phyloP scores from a whole-genome alignment of 202 grass and related monocot genomes.

The Brachypodium distachyon region DNA sequence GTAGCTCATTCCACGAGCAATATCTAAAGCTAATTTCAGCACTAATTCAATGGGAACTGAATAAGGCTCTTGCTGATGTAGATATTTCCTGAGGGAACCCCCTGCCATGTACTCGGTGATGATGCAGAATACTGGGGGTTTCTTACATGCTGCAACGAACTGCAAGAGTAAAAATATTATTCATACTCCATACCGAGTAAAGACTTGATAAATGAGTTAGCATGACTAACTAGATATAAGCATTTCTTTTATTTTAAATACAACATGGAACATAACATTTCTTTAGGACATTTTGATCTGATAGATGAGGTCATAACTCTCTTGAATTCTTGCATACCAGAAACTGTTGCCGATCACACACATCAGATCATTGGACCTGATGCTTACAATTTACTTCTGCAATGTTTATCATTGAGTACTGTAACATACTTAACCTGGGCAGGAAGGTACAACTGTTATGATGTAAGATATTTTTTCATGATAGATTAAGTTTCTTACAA shows the following conservation, averaged over 20 bases:
- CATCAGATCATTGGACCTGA: background rate
- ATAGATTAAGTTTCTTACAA: background rate
- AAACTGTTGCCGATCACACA: background rate
- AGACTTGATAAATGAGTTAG: background rate
- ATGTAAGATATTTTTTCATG: background rate
- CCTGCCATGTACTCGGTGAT: conserved; percentile 96
- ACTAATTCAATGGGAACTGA: conserved; percentile 69
- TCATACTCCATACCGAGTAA: background rate
- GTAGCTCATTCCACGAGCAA: conserved; percentile 94
- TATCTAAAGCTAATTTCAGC: conserved; percentile 77
- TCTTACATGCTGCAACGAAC: conserved; percentile 99
- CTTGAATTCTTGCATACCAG: background rate
- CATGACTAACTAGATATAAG: background rate
- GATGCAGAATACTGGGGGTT: conserved; percentile 92
- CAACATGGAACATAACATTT: background rate
- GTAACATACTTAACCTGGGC: background rate
- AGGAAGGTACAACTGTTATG: background rate
- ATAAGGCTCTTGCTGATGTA: conserved; percentile 81
- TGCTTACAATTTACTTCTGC: background rate
- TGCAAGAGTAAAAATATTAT: conserved; percentile 14
- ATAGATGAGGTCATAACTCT: background rate
- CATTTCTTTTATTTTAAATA: background rate
- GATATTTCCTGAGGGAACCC: conserved; percentile 86
- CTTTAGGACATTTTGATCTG: background rate
- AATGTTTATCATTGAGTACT: background rate